Conservation (phyloP, 495 filamentous ascomycete genomes). For the Glarea lozoyensis region DNA sequence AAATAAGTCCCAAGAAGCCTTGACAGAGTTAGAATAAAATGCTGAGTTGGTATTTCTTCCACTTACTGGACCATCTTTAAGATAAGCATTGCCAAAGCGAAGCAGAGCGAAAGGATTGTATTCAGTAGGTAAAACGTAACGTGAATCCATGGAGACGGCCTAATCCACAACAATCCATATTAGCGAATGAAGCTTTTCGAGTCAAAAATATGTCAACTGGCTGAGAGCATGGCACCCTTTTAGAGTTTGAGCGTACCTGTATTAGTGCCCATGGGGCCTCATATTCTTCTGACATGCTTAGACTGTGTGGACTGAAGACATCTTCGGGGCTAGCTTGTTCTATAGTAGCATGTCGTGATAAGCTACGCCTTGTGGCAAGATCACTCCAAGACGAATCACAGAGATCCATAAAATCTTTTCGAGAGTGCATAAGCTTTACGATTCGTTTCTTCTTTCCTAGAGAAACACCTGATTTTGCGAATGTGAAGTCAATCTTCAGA, state of each 20-base stretch:
- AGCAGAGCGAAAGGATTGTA: constrained; percentile 16
- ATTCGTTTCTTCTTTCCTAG: constrained; percentile 11
- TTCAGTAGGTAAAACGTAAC: constrained; percentile 8
- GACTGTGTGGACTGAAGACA: neutral
- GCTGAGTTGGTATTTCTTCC: neutral
- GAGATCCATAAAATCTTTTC: constrained; percentile 4
- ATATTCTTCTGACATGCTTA: constrained; percentile 3
- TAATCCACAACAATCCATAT: too few species aligned
- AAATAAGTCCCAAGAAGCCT: constrained; percentile 14
- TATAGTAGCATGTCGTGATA: constrained; percentile 1
- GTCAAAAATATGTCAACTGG: too few species aligned
- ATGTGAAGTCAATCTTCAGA: constrained; percentile 10
- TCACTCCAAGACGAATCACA: constrained; percentile 6
- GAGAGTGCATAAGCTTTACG: constrained; percentile 6
- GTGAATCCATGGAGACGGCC: constrained; percentile 10
- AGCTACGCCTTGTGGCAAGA: neutral
- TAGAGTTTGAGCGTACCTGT: too few species aligned
- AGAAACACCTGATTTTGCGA: constrained; percentile 12
- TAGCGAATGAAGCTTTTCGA: too few species aligned
- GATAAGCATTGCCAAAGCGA: constrained; percentile 8
- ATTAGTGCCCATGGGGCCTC: constrained; percentile 14
- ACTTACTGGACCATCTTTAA: constrained; percentile 5
- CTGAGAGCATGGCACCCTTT: too few species aligned
- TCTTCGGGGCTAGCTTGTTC: neutral
- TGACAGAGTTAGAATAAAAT: neutral